These are phyloP conservation scores for Abrus pulchellus DNA, from an alignment of 306 rosid species.

Conservation along the genomic window DNA sequence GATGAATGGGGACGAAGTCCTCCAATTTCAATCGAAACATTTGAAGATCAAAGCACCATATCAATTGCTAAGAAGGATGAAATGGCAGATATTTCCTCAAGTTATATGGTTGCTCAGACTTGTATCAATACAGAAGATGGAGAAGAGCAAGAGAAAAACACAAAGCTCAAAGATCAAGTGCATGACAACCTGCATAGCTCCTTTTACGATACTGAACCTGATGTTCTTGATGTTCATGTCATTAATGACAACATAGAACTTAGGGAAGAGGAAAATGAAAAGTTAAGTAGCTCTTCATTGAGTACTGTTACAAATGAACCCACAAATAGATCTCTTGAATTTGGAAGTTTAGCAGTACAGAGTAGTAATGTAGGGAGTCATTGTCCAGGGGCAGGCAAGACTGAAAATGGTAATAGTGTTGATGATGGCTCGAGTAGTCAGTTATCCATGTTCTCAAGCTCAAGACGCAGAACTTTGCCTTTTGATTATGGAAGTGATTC, in stretches of 20 bases:
- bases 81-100: slow-evolving; percentile 40
- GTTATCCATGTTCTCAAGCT: slow-evolving; percentile 11
- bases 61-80: slow-evolving; percentile 36
- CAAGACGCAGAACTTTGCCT: slow-evolving; percentile 41
- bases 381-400: slow-evolving; percentile 40
- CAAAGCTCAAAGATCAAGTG: slow-evolving; percentile 42
- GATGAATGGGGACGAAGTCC: slow-evolving; percentile 53
- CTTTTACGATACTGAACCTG: slow-evolving; percentile 58
- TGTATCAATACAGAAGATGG: slow-evolving; percentile 43
- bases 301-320: slow-evolving; percentile 47
- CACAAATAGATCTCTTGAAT: slow-evolving; percentile 33
- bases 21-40: slow-evolving; percentile 48
- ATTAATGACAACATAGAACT: slow-evolving; percentile 62
- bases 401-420: slow-evolving; percentile 8
- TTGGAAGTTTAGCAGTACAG: slow-evolving; percentile 39
- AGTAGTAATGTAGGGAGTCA: slow-evolving; percentile 26
- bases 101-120: slow-evolving; percentile 41
- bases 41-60: slow-evolving; percentile 45
- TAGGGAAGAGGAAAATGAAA: slow-evolving; percentile 50
- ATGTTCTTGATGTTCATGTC: slow-evolving; percentile 76
- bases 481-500: slow-evolving; percentile 49
- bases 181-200: slow-evolving; percentile 38
- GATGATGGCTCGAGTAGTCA: slow-evolving; percentile 17
- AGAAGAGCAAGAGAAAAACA: slow-evolving; percentile 47
- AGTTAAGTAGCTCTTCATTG: slow-evolving; percentile 43